Conservation (phyloP, 2,329 filamentous ascomycete genomes). For the Chaetomium olivaceum region DNA sequence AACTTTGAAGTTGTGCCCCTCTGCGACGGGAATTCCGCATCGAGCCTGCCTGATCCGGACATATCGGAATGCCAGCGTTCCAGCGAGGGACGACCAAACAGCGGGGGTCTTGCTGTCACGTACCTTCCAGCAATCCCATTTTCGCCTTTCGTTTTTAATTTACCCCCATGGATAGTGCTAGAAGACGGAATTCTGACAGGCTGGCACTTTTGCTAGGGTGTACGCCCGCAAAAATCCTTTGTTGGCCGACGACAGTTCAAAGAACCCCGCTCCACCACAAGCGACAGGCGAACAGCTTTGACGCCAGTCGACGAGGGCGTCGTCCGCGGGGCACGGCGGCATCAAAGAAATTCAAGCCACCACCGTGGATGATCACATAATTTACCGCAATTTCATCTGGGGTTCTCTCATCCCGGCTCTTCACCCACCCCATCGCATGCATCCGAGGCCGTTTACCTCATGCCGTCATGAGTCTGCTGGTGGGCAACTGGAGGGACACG, state of each 20-base stretch:
- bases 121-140: not conserved
- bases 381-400: not conserved
- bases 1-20: not conserved
- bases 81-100: not conserved
- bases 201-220: not conserved
- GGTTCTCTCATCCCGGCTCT: not conserved
- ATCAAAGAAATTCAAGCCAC: constrained; percentile 6
- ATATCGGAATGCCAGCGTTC: not conserved
- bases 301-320: constrained; percentile 15
- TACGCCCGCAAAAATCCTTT: not conserved
- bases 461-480: not conserved
- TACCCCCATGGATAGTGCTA: not conserved
- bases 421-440: not conserved
- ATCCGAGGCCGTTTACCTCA: not conserved
- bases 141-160: not conserved
- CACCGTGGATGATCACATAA: not conserved
- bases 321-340: not conserved
- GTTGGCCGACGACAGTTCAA: not conserved
- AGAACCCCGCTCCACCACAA: constrained; percentile 11
- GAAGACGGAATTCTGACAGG: not conserved
- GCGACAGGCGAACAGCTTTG: constrained; percentile 1
- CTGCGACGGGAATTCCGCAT: constrained; percentile 7
- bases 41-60: constrained; percentile 14
- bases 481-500: constrained; percentile 19
- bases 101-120: not conserved